These are phyloP conservation scores for Mucor sp. DNA, from an alignment of 371 early-diverging fungal genomes.

Conservation along the genomic window DNA sequence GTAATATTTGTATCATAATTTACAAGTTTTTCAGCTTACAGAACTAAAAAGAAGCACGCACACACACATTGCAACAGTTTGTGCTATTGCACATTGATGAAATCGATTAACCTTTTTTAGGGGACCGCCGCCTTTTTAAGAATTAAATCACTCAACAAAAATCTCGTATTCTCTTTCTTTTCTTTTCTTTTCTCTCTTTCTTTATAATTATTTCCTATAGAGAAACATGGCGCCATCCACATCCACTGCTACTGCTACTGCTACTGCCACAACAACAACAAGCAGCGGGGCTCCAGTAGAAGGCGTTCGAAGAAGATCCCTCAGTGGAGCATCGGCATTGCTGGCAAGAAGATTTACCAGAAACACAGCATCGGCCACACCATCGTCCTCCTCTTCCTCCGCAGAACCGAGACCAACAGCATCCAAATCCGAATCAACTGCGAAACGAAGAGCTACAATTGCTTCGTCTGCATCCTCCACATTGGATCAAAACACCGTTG, in stretches of 20 bases:
- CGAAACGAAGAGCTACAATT: background rate
- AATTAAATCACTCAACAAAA: background rate
- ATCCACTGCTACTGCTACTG: constrained; percentile 23
- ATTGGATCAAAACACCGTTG: background rate
- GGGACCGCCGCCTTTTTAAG: background rate
- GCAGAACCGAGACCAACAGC: background rate
- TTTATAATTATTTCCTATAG: background rate
- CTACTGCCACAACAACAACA: constrained; percentile 18
- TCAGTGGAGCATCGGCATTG: constrained; percentile 8
- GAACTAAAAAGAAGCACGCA: background rate
- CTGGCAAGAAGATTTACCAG: constrained; percentile 21
- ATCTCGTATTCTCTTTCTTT: background rate
- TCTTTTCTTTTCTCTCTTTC: background rate
- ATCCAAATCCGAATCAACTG: background rate
- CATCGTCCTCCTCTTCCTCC: background rate
- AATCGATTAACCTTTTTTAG: background rate
- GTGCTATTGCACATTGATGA: background rate
- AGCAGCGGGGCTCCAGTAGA: background rate
- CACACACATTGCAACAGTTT: background rate
- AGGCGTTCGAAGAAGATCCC: constrained; percentile 16
- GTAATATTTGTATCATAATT: background rate
- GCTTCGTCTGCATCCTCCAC: constrained; percentile 5
- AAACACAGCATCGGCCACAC: background rate
- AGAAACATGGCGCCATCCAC: constrained; percentile 27
- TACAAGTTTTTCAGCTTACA: background rate